These are phyloP conservation scores for Quercus lobata DNA, from an alignment of 331 rosid species.

Conservation along the genomic window DNA sequence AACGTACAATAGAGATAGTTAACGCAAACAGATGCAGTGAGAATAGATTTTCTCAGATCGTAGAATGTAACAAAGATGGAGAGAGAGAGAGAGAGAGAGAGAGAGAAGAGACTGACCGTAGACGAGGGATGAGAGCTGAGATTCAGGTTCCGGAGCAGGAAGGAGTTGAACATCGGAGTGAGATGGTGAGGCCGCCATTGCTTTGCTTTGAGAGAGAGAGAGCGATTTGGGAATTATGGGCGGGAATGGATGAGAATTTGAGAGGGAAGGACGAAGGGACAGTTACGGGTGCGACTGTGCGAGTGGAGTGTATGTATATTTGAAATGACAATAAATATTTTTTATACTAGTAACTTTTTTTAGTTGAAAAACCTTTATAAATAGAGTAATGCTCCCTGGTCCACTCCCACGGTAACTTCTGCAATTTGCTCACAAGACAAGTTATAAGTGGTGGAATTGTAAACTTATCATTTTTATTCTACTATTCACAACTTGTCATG, in stretches of 20 bases:
- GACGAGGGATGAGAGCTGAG: conserved; percentile 53
- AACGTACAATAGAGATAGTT: not conserved
- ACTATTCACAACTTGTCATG: no score
- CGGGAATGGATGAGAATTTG: not conserved
- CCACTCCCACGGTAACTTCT: no score
- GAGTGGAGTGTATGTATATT: not conserved
- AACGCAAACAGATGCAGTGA: not conserved
- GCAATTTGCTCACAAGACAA: fast-evolving
- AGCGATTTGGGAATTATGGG: not conserved
- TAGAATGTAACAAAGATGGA: not conserved
- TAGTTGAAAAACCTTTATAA: no score
- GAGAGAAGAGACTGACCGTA: conserved; percentile 39
- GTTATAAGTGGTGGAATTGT: fast-evolving
- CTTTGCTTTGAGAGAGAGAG: not conserved
- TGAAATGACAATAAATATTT: not conserved
- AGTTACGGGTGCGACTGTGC: not conserved
- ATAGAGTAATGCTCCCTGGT: no score
- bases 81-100: not conserved
- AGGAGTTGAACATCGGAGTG: conserved; percentile 23
- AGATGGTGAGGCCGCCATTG: conserved; percentile 51
- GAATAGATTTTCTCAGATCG: not conserved
- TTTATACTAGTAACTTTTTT: no score
- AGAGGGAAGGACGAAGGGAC: not conserved
- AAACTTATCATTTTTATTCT: fast-evolving
- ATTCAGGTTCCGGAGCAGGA: conserved; percentile 44